A percentile compares a stretch with the other conserved stretches of the same genome.
These are phyloP conservation scores for Alternaria infectoria DNA, from an alignment of 2,329 filamentous ascomycete species.

Conservation along the genomic window DNA sequence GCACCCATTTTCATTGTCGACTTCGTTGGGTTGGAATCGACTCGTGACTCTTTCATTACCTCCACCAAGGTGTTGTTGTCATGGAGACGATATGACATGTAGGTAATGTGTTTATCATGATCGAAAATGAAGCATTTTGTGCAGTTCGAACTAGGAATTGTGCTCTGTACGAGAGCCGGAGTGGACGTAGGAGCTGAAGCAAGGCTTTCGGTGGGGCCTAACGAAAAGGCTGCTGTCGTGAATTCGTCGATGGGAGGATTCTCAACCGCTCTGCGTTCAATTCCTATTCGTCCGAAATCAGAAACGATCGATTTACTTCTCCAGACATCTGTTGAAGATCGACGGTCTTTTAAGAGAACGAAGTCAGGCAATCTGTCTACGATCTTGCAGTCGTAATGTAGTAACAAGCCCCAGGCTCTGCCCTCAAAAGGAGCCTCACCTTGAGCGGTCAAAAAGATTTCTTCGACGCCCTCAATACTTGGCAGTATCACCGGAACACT, in stretches of 20 bases:
- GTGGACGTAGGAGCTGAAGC: no score
- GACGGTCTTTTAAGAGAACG: background rate
- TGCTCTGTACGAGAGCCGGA: fast-evolving
- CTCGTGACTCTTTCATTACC: background rate
- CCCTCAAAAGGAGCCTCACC: background rate
- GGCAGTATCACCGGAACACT: background rate
- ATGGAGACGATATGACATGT: background rate
- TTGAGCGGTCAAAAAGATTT: background rate
- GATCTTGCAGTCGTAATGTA: background rate
- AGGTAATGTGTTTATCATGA: fast-evolving
- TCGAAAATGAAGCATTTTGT: background rate
- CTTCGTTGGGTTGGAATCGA: no score
- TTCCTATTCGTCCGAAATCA: background rate
- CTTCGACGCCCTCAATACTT: background rate
- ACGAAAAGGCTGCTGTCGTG: background rate
- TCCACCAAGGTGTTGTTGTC: background rate
- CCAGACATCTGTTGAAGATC: background rate
- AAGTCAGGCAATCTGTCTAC: background rate
- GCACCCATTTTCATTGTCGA: no score
- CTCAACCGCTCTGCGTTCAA: background rate
- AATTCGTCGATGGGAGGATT: background rate
- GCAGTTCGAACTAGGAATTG: no score
- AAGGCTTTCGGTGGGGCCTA: no score
- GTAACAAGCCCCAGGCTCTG: background rate
- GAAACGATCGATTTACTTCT: fast-evolving